A percentile compares a stretch with the other conserved stretches of the same genome.
phyloP scores from a whole-genome alignment of 1,139 yeast genomes.

The Candida albicans region DNA sequence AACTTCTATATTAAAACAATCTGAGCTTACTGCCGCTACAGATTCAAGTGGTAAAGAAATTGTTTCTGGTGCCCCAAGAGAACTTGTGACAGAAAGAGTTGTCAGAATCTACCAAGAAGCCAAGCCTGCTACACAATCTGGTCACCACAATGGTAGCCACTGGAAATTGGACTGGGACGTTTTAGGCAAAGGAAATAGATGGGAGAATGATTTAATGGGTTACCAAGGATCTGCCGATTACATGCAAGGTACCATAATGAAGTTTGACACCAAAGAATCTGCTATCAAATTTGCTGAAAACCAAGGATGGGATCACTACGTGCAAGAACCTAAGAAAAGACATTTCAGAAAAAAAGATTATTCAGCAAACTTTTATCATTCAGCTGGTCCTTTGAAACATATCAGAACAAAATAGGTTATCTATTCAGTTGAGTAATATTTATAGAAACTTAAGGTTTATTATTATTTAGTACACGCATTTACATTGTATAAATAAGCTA shows the following conservation, averaged over 20 bases:
- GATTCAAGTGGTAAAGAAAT: conserved; percentile 49
- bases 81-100: conserved; percentile 59
- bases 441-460: not conserved
- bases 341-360: conserved; percentile 76
- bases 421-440: not conserved
- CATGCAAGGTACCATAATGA: conserved; percentile 84
- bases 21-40: conserved; percentile 16
- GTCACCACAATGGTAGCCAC: conserved; percentile 50
- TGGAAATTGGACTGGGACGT: conserved; percentile 91
- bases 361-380: conserved; percentile 68
- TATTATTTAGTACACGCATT: not conserved
- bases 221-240: conserved; percentile 80
- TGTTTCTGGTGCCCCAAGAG: conserved; percentile 79
- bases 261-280: conserved; percentile 72
- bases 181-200: conserved; percentile 72
- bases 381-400: conserved; percentile 72
- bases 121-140: conserved; percentile 82
- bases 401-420: conserved; percentile 68
- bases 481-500: too few species aligned
- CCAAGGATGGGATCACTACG: conserved; percentile 84
- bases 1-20: conserved; percentile 18
- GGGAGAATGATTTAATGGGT: conserved; percentile 91
- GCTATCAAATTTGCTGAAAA: conserved; percentile 80
- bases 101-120: conserved; percentile 79
- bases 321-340: conserved; percentile 78